A percentile compares a stretch with the other conserved stretches of the same genome.
Evolutionary conservation across 2,329 filamentous ascomycete genomes (phyloP).

Genomic region (Pseudocercospora musae): DNA sequence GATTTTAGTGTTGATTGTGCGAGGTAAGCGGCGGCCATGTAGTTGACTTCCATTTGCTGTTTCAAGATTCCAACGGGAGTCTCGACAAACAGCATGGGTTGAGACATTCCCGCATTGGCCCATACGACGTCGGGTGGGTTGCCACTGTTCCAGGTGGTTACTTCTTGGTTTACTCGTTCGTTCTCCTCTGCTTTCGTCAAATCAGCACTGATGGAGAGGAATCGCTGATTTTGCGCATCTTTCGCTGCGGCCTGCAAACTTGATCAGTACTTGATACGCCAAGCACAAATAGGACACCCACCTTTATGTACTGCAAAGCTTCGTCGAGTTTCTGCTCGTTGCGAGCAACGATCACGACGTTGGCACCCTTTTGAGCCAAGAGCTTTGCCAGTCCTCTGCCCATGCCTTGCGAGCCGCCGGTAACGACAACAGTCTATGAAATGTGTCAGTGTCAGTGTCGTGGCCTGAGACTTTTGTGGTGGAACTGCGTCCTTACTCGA

Average conservation of each 20-base stretch:
- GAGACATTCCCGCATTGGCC: slow-evolving; percentile 76
- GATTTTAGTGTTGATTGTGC: slow-evolving; percentile 72
- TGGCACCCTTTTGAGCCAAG: slow-evolving; percentile 78
- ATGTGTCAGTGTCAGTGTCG: neutral
- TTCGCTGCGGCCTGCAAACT: slow-evolving; percentile 60
- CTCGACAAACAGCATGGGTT: slow-evolving; percentile 75
- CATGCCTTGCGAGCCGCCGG: slow-evolving; percentile 91
- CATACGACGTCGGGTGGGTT: slow-evolving; percentile 79
- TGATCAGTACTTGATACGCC: neutral
- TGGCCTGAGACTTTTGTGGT: neutral
- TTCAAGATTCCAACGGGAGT: slow-evolving; percentile 64
- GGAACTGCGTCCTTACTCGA: slow-evolving; percentile 57
- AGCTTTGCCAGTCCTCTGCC: slow-evolving; percentile 71
- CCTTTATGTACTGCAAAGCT: slow-evolving; percentile 64
- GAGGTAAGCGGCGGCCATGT: slow-evolving; percentile 81
- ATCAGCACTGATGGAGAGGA: slow-evolving; percentile 81
- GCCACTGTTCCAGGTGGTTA: slow-evolving; percentile 73
- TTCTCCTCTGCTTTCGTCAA: slow-evolving; percentile 70
- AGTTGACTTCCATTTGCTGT: slow-evolving; percentile 88
- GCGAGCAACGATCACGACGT: slow-evolving; percentile 80
- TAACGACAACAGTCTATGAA: slow-evolving; percentile 76
- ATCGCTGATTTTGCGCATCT: slow-evolving; percentile 66
- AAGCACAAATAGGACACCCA: slow-evolving; percentile 34
- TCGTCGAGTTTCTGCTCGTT: slow-evolving; percentile 69
- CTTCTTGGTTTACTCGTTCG: slow-evolving; percentile 65